These are phyloP conservation scores for Backusella morwellensis DNA, from an alignment of 192 early-diverging fungal species.

Conservation along the genomic window DNA sequence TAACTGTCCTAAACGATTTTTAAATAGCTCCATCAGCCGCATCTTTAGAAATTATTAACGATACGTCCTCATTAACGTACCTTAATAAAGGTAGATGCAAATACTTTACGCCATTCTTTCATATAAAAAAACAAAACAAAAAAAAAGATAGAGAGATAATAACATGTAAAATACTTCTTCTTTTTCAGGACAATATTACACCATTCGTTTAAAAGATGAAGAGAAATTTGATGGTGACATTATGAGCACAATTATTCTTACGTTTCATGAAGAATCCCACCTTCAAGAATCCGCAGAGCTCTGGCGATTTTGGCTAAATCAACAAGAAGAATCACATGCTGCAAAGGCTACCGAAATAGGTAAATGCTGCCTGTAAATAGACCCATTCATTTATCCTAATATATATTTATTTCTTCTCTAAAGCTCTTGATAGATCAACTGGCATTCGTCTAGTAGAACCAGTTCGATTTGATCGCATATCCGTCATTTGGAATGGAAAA, in stretches of 20 bases:
- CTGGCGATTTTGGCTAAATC: constrained; percentile 75
- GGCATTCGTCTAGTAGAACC: constrained; percentile 15
- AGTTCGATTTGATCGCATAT: constrained; percentile 60
- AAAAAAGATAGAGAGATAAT: not conserved
- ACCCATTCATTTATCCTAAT: not conserved
- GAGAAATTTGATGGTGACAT: constrained; percentile 48
- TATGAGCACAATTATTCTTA: constrained; percentile 55
- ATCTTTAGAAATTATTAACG: constrained; percentile 40
- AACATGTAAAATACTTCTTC: not conserved
- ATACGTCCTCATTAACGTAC: constrained; percentile 64
- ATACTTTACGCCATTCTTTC: not conserved
- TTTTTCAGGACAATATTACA: constrained; percentile 56
- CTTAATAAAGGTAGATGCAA: constrained; percentile 64
- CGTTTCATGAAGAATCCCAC: constrained; percentile 71
- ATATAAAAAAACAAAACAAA: not conserved
- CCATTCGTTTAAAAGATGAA: constrained; percentile 49
- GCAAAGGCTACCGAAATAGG: constrained; percentile 67
- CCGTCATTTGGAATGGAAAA: constrained; percentile 66
- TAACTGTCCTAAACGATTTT: not conserved
- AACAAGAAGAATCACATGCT: constrained; percentile 55
- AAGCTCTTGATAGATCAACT: constrained; percentile 6
- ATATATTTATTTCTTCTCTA: not conserved
- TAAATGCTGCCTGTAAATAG: constrained; percentile 7
- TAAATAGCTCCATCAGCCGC: constrained; percentile 48
- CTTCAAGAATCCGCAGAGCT: constrained; percentile 56